phyloP scores from a whole-genome alignment of 1,284 basidiomycete species.

The Puccinia polysora region DNA sequence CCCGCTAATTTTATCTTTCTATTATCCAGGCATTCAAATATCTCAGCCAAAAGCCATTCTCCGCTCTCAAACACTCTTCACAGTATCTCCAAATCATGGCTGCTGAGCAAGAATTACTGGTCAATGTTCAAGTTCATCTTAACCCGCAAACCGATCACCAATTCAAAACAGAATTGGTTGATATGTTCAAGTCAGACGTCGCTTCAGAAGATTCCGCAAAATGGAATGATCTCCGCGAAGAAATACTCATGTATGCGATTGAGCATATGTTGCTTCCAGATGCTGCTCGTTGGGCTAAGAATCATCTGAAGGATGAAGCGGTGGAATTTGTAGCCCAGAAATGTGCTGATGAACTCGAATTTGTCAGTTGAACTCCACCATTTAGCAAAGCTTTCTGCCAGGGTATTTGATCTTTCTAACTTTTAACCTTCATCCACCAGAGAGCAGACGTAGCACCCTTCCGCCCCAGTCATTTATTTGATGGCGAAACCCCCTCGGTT shows the following conservation, averaged over 20 bases:
- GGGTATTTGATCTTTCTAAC: constrained; percentile 36
- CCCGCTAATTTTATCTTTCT: background rate
- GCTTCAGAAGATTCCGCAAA: constrained; percentile 75
- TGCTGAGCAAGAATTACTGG: constrained; percentile 81
- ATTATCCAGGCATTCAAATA: constrained; percentile 84
- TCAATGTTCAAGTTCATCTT: constrained; percentile 71
- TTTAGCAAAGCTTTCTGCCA: constrained; percentile 4
- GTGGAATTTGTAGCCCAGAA: constrained; percentile 73
- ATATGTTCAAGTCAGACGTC: constrained; percentile 78
- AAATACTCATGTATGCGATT: constrained; percentile 72
- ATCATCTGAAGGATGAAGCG: constrained; percentile 82
- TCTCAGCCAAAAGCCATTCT: constrained; percentile 72
- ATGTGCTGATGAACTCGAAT: constrained; percentile 66
- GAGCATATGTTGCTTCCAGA: constrained; percentile 74
- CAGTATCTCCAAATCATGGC: constrained; percentile 88
- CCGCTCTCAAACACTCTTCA: constrained; percentile 64
- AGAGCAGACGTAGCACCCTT: constrained; percentile 64
- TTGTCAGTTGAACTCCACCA: constrained; percentile 59
- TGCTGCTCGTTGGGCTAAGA: constrained; percentile 78
- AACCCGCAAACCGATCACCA: constrained; percentile 62
- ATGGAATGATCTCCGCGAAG: constrained; percentile 87
- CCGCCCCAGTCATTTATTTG: constrained; percentile 61
- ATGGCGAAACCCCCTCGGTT: constrained; percentile 73
- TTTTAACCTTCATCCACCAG: constrained; percentile 45
- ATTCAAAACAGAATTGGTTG: constrained; percentile 69